Conservation (phyloP, 495 filamentous ascomycete species). For the Jackrogersella minutella region DNA sequence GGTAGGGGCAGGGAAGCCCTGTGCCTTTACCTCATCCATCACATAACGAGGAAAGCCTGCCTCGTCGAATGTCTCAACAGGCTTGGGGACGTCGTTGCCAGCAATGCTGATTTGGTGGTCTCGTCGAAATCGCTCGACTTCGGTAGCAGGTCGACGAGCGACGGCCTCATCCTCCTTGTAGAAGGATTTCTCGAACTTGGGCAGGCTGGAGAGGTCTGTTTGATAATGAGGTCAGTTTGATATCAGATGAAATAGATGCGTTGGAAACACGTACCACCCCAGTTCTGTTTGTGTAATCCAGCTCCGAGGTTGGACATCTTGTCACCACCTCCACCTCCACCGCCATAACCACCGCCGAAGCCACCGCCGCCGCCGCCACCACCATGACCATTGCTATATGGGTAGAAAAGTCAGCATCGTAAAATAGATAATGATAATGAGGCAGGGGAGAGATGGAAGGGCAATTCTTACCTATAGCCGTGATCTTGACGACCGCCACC, state of each 20-base stretch:
- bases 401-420: conserved; percentile 29
- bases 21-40: conserved; percentile 96
- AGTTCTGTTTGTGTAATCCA: conserved; percentile 82
- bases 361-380: conserved; percentile 62
- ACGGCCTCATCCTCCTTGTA: conserved; percentile 94
- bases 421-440: not conserved
- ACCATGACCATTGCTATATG: conserved; percentile 45
- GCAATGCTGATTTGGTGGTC: conserved; percentile 80
- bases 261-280: conserved; percentile 75
- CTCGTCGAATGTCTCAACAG: conserved; percentile 96
- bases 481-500: conserved; percentile 51
- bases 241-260: conserved; percentile 2
- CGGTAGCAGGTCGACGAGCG: conserved; percentile 71
- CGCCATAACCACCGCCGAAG: conserved; percentile 61
- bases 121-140: conserved; percentile 87
- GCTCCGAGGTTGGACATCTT: conserved; percentile 92
- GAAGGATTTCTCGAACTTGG: conserved; percentile 99
- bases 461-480: conserved; percentile 42
- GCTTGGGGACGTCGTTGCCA: conserved; percentile 82
- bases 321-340: conserved; percentile 75
- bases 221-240: conserved; percentile 28
- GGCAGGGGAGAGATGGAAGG: not conserved
- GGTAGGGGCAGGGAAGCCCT: conserved; percentile 91
- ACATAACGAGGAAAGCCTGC: conserved; percentile 96
- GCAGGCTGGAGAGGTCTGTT: conserved; percentile 76